A percentile compares a stretch with the other conserved stretches of the same genome.
These are phyloP conservation scores for Cercospora brassicicola DNA, from an alignment of 2,329 filamentous ascomycete genomes.

Conservation along the genomic window DNA sequence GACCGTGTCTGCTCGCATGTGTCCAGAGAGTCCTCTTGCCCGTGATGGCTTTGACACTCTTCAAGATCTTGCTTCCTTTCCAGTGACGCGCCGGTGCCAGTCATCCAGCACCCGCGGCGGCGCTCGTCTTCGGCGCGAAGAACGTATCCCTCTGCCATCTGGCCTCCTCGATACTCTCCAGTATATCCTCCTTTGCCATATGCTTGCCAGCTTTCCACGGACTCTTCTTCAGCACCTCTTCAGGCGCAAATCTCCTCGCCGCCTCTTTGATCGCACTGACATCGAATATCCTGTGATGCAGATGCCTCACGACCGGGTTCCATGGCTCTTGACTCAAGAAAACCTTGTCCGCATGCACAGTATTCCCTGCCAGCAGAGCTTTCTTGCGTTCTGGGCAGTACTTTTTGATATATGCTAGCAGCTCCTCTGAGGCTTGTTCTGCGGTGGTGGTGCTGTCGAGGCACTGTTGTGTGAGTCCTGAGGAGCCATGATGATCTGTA, in stretches of 20 bases:
- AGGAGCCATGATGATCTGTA: constrained; percentile 71
- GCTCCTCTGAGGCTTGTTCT: constrained; percentile 66
- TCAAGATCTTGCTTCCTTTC: background rate
- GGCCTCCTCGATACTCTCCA: constrained; percentile 93
- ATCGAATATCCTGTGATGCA: constrained; percentile 89
- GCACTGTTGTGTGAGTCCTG: constrained; percentile 78
- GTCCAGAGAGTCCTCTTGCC: background rate
- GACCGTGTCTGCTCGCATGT: background rate
- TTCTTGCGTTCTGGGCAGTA: constrained; percentile 65
- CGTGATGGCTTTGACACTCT: background rate
- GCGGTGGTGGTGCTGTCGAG: constrained; percentile 71
- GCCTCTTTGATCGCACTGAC: constrained; percentile 93
- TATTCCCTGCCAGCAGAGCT: constrained; percentile 85
- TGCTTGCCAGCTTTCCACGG: constrained; percentile 76
- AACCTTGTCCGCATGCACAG: constrained; percentile 81
- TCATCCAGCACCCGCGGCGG: constrained; percentile 3
- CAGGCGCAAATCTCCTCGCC: constrained; percentile 72
- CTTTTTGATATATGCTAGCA: constrained; percentile 75
- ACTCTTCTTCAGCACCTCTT: constrained; percentile 59
- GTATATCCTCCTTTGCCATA: constrained; percentile 81
- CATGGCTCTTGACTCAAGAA: constrained; percentile 79
- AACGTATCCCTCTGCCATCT: constrained; percentile 74
- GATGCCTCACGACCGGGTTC: constrained; percentile 67
- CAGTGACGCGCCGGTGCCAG: background rate
- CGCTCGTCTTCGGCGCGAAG: constrained; percentile 50